Base-by-base conservation (phyloP, 2,329 filamentous ascomycete genomes). In the Lecanicillium sp. region DNA sequence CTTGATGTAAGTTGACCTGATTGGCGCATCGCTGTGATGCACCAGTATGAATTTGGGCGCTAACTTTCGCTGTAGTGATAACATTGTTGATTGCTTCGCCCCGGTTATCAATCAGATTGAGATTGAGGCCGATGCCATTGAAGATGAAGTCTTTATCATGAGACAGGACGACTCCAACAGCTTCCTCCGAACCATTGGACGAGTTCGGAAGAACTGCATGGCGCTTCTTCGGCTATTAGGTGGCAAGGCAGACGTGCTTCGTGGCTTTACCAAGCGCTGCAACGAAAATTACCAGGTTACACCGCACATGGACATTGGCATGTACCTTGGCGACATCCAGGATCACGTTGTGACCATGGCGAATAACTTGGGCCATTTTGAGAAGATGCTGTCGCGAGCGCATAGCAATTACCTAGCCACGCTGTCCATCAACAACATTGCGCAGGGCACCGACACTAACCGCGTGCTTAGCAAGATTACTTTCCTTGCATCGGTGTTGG, bases 341-440 rank as follows among this genome's bases (percentile, higher is more conserved):
- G 92, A 98, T 64, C 92, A 98, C 74, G 90, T 98, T 38, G 87
- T 98, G 43, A 98, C 92, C 33, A 97, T 97, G 90, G 94, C 95
- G 76, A 92, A 86, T 50, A 98, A 94, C 62, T 64, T 98, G 51
- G 80, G 80, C 1, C 92, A 98, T 59, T 96, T 95, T 51, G 92
- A 98, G 61, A 97, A 97, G 72, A 96, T 98, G 74, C 74, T 98
- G 36, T 89, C 84, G 19, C 84, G 92, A 17, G 85, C 86, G 3
- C 92, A 98, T 67, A 87, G 84, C 68, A 98, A 97, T 61, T 97
- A 98, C 57, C 74, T 98, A 28, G 90, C 92, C 2, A 92, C 96
- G 57, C 78, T 97, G 45, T 90, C 84, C 29, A 89, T 97, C 51
- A 87, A 94, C 60, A 90, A 86, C 61, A 86, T 95, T 52, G 79